These are phyloP conservation scores for Talaromyces proteolyticus DNA, from an alignment of 495 filamentous ascomycete genomes.

Conservation along the genomic window DNA sequence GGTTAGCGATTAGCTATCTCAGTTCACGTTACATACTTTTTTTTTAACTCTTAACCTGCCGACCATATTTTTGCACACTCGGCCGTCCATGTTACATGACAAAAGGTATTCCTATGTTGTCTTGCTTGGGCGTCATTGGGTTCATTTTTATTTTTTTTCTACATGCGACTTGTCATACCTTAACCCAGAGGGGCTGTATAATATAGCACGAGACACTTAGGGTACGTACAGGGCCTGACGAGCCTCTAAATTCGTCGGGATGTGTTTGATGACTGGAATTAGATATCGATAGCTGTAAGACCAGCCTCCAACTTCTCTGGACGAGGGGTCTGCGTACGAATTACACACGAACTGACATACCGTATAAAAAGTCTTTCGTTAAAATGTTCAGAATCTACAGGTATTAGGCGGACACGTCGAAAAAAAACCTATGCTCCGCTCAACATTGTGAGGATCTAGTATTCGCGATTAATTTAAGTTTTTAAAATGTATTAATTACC, in stretches of 20 bases:
- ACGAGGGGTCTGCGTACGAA: background rate
- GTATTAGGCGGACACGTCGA: background rate
- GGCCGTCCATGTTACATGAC: no score
- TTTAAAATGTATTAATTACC: background rate
- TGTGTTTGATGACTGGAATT: no score
- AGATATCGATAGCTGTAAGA: background rate
- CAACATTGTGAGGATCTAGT: no score
- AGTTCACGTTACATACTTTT: no score
- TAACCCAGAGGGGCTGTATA: no score
- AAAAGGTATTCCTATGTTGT: no score
- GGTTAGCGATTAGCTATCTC: no score
- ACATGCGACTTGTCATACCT: no score
- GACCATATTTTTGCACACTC: no score
- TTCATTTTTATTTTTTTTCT: no score
- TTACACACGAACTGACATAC: background rate
- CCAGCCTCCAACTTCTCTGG: background rate
- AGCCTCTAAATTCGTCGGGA: background rate
- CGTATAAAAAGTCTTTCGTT: background rate
- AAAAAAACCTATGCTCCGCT: background rate
- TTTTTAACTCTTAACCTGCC: no score
- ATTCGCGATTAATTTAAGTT: background rate
- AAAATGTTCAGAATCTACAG: background rate
- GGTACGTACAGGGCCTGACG: background rate
- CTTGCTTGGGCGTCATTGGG: no score
- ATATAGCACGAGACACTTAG: slow-evolving; percentile 7